Conservation (phyloP, 2,329 filamentous ascomycete species). For the Neofusicoccum cordaticola region DNA sequence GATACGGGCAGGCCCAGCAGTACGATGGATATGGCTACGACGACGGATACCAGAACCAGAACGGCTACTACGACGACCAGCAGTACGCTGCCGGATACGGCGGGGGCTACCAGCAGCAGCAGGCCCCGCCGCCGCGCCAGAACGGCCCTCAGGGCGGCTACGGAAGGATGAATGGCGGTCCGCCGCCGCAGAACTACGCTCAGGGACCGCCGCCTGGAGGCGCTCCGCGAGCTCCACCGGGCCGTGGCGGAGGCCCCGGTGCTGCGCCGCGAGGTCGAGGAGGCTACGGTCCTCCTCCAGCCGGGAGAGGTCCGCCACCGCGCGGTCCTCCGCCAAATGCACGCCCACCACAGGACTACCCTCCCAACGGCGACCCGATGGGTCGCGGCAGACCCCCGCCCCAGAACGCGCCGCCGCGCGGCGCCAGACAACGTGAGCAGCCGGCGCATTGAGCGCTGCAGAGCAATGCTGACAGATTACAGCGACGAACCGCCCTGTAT, state of each 20-base stretch:
- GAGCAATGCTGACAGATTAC: constrained; percentile 21
- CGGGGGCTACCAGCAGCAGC: constrained; percentile 24
- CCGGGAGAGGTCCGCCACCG: not conserved
- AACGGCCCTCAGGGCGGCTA: constrained; percentile 21
- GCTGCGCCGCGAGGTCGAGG: not conserved
- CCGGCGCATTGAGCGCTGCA: not conserved
- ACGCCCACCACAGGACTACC: constrained; percentile 6
- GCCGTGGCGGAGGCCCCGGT: not conserved
- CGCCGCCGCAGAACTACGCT: constrained; percentile 18
- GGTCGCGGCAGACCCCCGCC: constrained; percentile 13
- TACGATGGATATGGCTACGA: constrained; percentile 37
- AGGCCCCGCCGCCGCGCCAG: constrained; percentile 20
- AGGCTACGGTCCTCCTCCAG: constrained; percentile 10
- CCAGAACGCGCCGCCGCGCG: constrained; percentile 13
- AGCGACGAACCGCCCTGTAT: constrained; percentile 16
- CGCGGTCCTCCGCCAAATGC: not conserved
- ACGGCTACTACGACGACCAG: constrained; percentile 26
- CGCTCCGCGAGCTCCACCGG: not conserved
- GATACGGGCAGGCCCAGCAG: constrained; percentile 25
- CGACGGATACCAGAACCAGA: constrained; percentile 29
- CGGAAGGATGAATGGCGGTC: constrained; percentile 22
- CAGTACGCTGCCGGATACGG: not conserved
- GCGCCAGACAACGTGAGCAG: constrained; percentile 17
- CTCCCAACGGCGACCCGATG: constrained; percentile 12
- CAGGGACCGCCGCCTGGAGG: constrained; percentile 8